phyloP scores from a whole-genome alignment of 306 rosid species.

The Fragaria ananassa region DNA sequence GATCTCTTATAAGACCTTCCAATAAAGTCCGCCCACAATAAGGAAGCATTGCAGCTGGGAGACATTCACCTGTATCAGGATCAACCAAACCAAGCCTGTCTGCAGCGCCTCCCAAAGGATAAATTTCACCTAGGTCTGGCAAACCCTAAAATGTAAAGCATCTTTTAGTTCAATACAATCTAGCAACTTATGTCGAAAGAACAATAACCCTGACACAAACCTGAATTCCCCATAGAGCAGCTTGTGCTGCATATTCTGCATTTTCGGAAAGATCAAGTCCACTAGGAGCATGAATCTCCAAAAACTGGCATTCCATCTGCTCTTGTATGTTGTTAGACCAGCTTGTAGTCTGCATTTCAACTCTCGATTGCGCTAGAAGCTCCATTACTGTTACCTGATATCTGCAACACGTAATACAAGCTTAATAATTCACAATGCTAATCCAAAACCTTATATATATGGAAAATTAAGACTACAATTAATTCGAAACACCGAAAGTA shows the following conservation, averaged over 20 bases:
- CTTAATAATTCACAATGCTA: neutral
- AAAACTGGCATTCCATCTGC: conserved; percentile 51
- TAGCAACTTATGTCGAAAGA: neutral
- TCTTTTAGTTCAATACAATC: conserved; percentile 39
- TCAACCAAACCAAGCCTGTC: conserved; percentile 95
- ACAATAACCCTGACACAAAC: conserved; percentile 39
- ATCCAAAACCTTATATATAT: neutral
- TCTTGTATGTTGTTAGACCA: conserved; percentile 47
- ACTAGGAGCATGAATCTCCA: conserved; percentile 69
- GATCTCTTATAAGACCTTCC: conserved; percentile 96
- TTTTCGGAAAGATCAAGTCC: conserved; percentile 75
- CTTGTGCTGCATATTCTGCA: conserved; percentile 85
- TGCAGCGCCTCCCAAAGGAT: conserved; percentile 97
- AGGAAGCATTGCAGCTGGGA: conserved; percentile 97
- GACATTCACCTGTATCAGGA: conserved; percentile 81
- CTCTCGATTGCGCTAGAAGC: conserved; percentile 51
- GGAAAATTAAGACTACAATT: neutral
- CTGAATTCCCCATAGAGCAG: conserved; percentile 98
- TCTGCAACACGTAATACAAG: conserved; percentile 39
- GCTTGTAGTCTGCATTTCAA: conserved; percentile 43
- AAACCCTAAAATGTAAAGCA: conserved; percentile 73
- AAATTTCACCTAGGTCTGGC: conserved; percentile 94
- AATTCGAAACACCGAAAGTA: neutral
- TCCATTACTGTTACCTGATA: conserved; percentile 77
- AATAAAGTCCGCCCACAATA: conserved; percentile 93